Evolutionary conservation across 192 early-diverging fungal genomes (phyloP).

Genomic region (Coemansia biformis): DNA sequence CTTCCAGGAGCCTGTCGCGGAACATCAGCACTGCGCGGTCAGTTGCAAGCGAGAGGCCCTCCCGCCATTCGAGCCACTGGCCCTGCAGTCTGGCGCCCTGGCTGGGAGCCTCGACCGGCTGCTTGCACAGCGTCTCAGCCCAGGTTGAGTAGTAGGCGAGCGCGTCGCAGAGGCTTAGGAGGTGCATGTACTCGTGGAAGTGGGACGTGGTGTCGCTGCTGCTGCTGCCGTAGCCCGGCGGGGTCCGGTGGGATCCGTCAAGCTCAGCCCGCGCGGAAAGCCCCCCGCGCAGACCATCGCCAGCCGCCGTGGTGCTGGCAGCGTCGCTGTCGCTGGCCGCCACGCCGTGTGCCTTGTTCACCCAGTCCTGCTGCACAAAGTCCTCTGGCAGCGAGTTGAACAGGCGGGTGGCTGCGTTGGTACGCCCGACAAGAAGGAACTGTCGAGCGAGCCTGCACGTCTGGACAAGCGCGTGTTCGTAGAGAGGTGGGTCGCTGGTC

Average conservation of each 20-base stretch:
- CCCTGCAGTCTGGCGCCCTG: constrained; percentile 13
- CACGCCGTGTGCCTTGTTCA: constrained; percentile 6
- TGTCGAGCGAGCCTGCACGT: constrained; percentile 51
- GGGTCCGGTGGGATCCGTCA: no score
- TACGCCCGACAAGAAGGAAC: constrained; percentile 52
- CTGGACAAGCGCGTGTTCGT: constrained; percentile 45
- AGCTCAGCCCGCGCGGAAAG: no score
- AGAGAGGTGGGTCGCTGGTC: constrained; percentile 38
- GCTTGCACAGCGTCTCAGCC: constrained; percentile 38
- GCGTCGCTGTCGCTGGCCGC: no score
- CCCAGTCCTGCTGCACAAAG: constrained; percentile 47
- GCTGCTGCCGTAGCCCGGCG: not conserved
- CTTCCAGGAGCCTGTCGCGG: constrained; percentile 26
- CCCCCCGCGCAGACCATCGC: no score
- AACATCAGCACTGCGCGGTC: constrained; percentile 29
- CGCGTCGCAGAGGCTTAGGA: constrained; percentile 45
- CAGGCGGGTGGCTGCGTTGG: constrained; percentile 45
- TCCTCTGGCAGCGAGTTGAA: constrained; percentile 46
- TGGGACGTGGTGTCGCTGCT: constrained; percentile 1
- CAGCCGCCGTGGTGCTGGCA: no score
- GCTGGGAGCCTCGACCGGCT: constrained; percentile 8
- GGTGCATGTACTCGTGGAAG: constrained; percentile 47
- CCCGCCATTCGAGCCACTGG: constrained; percentile 40
- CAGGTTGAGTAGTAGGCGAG: constrained; percentile 36
- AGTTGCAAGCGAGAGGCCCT: constrained; percentile 12